These are phyloP conservation scores for Ustilago hordei DNA, from an alignment of 1,284 basidiomycete species.

Conservation along the genomic window DNA sequence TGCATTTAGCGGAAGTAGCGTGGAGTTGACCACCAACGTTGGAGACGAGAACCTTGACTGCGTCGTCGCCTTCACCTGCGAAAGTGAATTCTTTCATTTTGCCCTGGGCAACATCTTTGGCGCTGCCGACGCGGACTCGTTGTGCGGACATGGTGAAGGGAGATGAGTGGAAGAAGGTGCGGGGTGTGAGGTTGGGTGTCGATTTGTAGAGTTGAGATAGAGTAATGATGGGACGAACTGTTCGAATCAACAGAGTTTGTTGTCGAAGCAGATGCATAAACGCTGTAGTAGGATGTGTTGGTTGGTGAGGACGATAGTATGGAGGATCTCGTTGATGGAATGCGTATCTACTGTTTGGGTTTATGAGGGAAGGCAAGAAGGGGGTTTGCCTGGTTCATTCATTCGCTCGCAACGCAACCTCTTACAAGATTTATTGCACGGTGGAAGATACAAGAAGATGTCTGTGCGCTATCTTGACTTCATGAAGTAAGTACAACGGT, in stretches of 20 bases:
- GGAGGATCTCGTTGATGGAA: constrained; percentile 4
- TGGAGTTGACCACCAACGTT: constrained; percentile 77
- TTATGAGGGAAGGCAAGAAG: too few relatives aligned
- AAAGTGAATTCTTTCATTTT: constrained; percentile 80
- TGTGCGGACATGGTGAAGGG: constrained; percentile 43
- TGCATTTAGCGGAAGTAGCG: constrained; percentile 88
- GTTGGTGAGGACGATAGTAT: constrained; percentile 8
- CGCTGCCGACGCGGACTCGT: constrained; percentile 45
- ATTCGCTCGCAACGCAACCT: neutral
- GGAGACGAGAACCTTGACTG: constrained; percentile 74
- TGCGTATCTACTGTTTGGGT: too few relatives aligned
- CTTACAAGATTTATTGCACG: too few relatives aligned
- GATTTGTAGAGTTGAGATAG: neutral
- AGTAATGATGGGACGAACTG: constrained; percentile 18
- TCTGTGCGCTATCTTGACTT: too few relatives aligned
- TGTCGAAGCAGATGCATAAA: constrained; percentile 44
- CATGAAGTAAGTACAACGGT: too few relatives aligned
- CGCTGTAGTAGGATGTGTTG: neutral
- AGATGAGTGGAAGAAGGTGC: constrained; percentile 17
- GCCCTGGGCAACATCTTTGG: constrained; percentile 49
- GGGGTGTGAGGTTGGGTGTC: neutral
- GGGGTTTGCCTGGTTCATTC: neutral
- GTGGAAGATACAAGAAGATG: too few relatives aligned
- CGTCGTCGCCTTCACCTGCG: constrained; percentile 77
- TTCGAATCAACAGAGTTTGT: constrained; percentile 26